Evolutionary conservation across 1,284 basidiomycete genomes (phyloP).

Genomic region (Kwoniella shivajii): DNA sequence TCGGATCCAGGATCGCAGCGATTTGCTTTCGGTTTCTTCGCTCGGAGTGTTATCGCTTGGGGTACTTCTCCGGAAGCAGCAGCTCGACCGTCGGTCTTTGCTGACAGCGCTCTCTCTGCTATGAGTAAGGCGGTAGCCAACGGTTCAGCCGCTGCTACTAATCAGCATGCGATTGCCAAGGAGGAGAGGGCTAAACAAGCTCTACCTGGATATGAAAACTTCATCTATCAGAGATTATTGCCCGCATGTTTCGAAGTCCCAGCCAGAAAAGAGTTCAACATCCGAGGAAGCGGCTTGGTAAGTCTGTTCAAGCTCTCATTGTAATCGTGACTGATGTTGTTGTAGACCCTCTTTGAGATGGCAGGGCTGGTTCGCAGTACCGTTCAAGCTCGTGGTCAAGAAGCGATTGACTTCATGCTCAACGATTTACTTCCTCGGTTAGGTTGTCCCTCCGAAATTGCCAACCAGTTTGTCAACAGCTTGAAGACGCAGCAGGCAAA

Average conservation of each 20-base stretch:
- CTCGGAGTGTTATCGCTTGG: conserved; percentile 72
- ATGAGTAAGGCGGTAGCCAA: conserved; percentile 55
- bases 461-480: conserved; percentile 76
- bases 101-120: conserved; percentile 41
- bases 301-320: conserved; percentile 41
- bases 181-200: conserved; percentile 55
- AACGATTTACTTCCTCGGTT: conserved; percentile 83
- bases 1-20: conserved; percentile 76
- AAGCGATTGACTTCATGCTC: conserved; percentile 80
- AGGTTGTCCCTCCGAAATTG: conserved; percentile 77
- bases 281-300: conserved; percentile 81
- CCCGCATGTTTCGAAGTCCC: conserved; percentile 83
- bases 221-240: conserved; percentile 86
- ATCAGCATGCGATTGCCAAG: conserved; percentile 44
- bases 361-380: conserved; percentile 80
- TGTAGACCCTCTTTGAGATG: conserved; percentile 84
- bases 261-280: conserved; percentile 76
- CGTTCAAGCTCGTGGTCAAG: conserved; percentile 74
- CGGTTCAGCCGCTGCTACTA: conserved; percentile 35
- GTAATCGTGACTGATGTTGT: background rate
- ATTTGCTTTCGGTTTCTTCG: conserved; percentile 78
- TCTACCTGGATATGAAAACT: conserved; percentile 88
- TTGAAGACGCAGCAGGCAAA: conserved; percentile 77
- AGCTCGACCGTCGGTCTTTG: conserved; percentile 44
- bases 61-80: conserved; percentile 60